A percentile compares a stretch with the other conserved stretches of the same genome.
Evolutionary conservation across 2,329 filamentous ascomycete genomes (phyloP).

Genomic region (Albifimbria verrucaria): DNA sequence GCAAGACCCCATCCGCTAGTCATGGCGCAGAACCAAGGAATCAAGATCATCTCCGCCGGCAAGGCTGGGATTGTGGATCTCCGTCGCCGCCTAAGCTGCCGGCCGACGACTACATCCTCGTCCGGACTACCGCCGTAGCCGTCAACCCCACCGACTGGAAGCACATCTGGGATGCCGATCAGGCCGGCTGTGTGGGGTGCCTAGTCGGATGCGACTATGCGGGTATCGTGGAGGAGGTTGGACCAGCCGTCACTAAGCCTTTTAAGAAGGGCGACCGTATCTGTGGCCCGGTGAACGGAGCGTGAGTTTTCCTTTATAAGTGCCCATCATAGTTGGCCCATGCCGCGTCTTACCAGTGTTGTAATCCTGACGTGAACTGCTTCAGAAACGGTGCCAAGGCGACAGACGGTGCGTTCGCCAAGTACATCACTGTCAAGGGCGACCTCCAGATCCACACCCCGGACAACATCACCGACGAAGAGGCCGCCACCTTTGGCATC

Average conservation of each 20-base stretch:
- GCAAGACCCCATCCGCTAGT: too few species aligned
- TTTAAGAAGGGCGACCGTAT: constrained; percentile 46
- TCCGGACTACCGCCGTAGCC: constrained; percentile 28
- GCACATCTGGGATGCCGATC: constrained; percentile 16
- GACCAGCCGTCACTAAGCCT: constrained; percentile 34
- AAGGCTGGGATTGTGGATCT: too few species aligned
- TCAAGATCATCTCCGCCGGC: too few species aligned
- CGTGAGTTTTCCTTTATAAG: background rate
- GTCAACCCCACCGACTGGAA: constrained; percentile 33
- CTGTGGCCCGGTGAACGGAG: constrained; percentile 34
- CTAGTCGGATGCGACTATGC: constrained; percentile 43
- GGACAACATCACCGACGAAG: constrained; percentile 32
- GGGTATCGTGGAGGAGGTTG: constrained; percentile 43
- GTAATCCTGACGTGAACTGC: background rate
- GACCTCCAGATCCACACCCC: constrained; percentile 41
- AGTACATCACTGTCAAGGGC: constrained; percentile 35
- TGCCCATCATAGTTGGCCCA: too few species aligned
- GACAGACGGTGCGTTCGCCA: constrained; percentile 36
- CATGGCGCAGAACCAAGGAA: too few species aligned
- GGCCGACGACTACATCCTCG: constrained; percentile 25
- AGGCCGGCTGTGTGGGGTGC: constrained; percentile 9
- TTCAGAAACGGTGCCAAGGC: too few species aligned
- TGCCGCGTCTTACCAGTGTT: background rate
- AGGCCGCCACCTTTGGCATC: constrained; percentile 43
- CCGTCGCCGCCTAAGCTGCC: too few species aligned